These are phyloP conservation scores for Barnettozyma salicaria DNA, from an alignment of 805 yeast genomes.

Conservation along the genomic window DNA sequence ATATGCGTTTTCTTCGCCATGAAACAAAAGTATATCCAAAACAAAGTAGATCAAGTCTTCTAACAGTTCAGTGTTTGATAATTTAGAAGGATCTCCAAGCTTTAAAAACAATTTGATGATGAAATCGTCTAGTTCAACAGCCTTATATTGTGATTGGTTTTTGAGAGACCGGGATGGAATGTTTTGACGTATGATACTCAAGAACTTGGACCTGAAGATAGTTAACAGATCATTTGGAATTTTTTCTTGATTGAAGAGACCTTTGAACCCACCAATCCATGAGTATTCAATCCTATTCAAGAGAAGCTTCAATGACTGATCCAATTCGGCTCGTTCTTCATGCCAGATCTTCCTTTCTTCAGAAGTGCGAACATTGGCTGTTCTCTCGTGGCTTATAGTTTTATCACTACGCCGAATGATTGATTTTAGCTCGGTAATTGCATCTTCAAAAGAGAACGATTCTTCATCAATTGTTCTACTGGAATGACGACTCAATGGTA, in stretches of 20 bases:
- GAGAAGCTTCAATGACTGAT: slow-evolving; percentile 46
- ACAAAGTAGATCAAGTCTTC: slow-evolving; percentile 63
- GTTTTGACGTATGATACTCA: slow-evolving; percentile 36
- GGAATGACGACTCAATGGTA: slow-evolving; percentile 53
- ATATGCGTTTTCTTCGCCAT: slow-evolving; percentile 59
- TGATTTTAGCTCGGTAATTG: slow-evolving; percentile 37
- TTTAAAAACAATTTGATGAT: slow-evolving; percentile 47
- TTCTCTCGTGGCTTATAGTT: slow-evolving; percentile 50
- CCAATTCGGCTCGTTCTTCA: slow-evolving; percentile 58
- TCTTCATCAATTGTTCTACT: slow-evolving; percentile 40
- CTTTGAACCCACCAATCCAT: slow-evolving; percentile 77
- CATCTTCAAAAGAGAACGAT: slow-evolving; percentile 38
- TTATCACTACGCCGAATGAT: slow-evolving; percentile 59
- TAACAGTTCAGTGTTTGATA: slow-evolving; percentile 34
- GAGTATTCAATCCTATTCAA: slow-evolving; percentile 49
- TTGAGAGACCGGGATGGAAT: slow-evolving; percentile 44
- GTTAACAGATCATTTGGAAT: slow-evolving; percentile 25
- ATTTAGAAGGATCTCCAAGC: slow-evolving; percentile 34
- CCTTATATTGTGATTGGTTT: slow-evolving; percentile 22
- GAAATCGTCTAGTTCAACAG: slow-evolving; percentile 36
- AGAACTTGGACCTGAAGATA: slow-evolving; percentile 34
- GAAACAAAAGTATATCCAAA: slow-evolving; percentile 52
- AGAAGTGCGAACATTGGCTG: slow-evolving; percentile 45
- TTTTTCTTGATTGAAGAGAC: slow-evolving; percentile 44
- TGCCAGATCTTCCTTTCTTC: slow-evolving; percentile 75